A percentile compares a stretch with the other conserved stretches of the same genome.
These are phyloP conservation scores for Kodamaea restingae DNA, from an alignment of 805 yeast species.

Conservation along the genomic window DNA sequence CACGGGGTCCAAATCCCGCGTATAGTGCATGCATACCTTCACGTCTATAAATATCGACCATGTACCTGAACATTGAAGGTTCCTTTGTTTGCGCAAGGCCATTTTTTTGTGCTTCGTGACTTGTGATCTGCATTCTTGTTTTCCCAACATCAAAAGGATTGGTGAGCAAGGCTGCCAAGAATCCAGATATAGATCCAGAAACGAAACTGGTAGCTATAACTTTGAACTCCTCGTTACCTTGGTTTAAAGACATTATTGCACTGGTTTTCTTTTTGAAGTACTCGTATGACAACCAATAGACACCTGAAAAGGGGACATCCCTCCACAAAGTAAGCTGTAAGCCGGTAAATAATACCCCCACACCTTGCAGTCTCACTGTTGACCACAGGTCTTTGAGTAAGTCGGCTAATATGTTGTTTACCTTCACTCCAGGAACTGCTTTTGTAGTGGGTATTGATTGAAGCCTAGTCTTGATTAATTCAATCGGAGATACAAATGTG, in stretches of 20 bases:
- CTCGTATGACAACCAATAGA: constrained; percentile 91
- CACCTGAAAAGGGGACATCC: constrained; percentile 94
- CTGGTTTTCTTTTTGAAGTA: constrained; percentile 28
- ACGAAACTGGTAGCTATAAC: constrained; percentile 63
- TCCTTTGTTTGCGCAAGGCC: constrained; percentile 15
- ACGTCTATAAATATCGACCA: constrained; percentile 54
- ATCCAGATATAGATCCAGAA: constrained; percentile 81
- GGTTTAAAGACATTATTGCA: background rate
- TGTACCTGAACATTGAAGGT: constrained; percentile 63
- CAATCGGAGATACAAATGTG: constrained; percentile 80
- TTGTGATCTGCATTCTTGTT: constrained; percentile 75
- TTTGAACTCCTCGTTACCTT: constrained; percentile 28
- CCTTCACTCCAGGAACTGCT: background rate
- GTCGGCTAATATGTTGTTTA: constrained; percentile 32
- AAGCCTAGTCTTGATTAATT: constrained; percentile 78
- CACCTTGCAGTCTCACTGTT: constrained; percentile 56
- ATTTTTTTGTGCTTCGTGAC: constrained; percentile 17
- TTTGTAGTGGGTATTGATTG: constrained; percentile 71
- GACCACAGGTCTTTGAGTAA: constrained; percentile 50
- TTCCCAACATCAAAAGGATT: constrained; percentile 98
- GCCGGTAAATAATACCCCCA: constrained; percentile 72
- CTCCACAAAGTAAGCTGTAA: constrained; percentile 87
- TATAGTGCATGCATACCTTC: constrained; percentile 87
- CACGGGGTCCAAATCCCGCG: constrained; percentile 81
- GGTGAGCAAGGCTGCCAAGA: constrained; percentile 79